Evolutionary conservation across 2,329 filamentous ascomycete species (phyloP).

Genomic region (Phyllosticta ampelicida): DNA sequence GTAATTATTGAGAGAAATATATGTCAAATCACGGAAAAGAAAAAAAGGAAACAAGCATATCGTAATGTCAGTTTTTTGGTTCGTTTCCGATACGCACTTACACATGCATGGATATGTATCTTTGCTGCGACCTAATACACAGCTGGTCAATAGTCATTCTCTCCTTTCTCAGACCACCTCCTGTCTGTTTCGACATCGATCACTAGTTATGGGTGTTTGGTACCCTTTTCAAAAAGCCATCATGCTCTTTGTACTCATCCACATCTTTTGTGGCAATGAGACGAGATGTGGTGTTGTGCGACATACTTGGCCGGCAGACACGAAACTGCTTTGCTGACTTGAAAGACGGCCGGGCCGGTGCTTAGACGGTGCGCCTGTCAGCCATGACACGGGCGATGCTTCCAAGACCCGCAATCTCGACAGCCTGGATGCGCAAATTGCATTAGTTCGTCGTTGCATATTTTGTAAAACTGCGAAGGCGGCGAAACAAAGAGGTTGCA

Average conservation of each 20-base stretch:
- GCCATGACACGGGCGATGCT: constrained; percentile 90
- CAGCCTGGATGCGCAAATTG: constrained; percentile 42
- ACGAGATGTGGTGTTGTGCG: not conserved
- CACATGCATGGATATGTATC: not conserved
- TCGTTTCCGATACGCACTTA: not conserved
- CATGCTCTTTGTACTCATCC: not conserved
- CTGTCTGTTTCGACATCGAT: not conserved
- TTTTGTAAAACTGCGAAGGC: not conserved
- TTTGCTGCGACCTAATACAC: not conserved
- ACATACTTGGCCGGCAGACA: not conserved
- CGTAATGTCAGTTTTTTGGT: not conserved
- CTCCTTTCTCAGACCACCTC: not conserved
- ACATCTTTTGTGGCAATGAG: not conserved
- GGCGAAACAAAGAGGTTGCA: constrained; percentile 6
- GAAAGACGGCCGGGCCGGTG: not conserved
- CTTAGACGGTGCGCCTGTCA: constrained; percentile 77
- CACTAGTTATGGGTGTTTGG: not conserved
- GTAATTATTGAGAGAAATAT: not conserved
- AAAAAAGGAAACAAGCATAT: not conserved
- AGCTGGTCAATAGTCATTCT: not conserved
- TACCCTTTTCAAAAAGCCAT: not conserved
- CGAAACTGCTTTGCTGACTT: not conserved
- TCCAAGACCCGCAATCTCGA: constrained; percentile 83
- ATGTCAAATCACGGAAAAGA: not conserved
- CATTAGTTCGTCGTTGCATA: constrained; percentile 6